Evolutionary conservation across 495 filamentous ascomycete species (phyloP), one percentile per base, ranked within the genome.

Genomic region (Durotheca rogersii): DNA sequence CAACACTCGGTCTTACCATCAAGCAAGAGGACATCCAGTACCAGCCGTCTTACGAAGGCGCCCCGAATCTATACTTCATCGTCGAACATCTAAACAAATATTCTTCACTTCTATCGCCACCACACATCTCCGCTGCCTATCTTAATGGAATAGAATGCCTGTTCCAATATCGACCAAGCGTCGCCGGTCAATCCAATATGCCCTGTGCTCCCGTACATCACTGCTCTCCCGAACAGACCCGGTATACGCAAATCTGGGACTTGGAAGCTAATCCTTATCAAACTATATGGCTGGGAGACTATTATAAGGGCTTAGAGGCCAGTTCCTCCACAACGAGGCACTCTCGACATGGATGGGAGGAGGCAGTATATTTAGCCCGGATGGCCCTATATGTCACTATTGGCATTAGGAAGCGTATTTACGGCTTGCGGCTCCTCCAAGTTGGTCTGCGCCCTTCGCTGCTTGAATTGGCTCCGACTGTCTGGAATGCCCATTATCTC

Each of bases 401-500:
- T 11, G 70, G 69, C 16, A 35, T 66, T 9, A 67, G 52, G 54
- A 63, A 54, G 34, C 43, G 39, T 5, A 21, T 44, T 1, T 35
- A 47, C 4, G 70, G 69, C 10, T 39, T 65, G 11, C 62, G 47
- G 36, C 46, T 50, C 1, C 48, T 46, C 30, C 53, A 42, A 10
- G 50, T 47, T 1, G 45, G 35, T 14, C 14, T 4, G 7, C 47
- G 35, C 3, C 66, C 65, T 2, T 61, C 72, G 3, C 38, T 76
- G n/a, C 62, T 74, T 1, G 67, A 71, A 4, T 52, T 76, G 32
- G 73, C 73, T 5, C 73, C 73, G 15, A 61, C 67, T 38, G 68
- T 74, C 4, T 76, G 72, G 71, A 71, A 76, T 40, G 59, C 67
- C 19, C 63, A 50, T 4, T 74, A 76, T 48, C 62, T 72, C 2